Conservation (phyloP, 352 stramenopile species). For the Plasmopara halstedii region DNA sequence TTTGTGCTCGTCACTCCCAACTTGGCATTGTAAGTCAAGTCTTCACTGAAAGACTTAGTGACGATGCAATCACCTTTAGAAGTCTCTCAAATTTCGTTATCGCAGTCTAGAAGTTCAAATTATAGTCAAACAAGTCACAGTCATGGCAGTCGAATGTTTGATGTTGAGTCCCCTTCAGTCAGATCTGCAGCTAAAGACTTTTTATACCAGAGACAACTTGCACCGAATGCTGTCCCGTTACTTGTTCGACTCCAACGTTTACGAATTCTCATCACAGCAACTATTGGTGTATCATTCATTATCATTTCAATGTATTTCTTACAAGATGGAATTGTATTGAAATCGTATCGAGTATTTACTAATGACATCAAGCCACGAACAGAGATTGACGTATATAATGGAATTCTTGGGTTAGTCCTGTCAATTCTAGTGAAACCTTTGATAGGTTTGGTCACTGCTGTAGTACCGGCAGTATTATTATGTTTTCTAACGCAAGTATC, state of each 20-base stretch:
- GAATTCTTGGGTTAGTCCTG: slow-evolving; percentile 29
- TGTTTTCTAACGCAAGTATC: slow-evolving; percentile 43
- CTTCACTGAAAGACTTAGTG: slow-evolving; percentile 4
- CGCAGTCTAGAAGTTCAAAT: slow-evolving; percentile 30
- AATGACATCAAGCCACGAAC: not conserved
- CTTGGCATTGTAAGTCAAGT: slow-evolving; percentile 8
- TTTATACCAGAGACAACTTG: slow-evolving; percentile 25
- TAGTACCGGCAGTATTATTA: slow-evolving; percentile 44
- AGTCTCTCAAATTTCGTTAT: slow-evolving; percentile 64
- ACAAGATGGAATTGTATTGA: slow-evolving; percentile 28
- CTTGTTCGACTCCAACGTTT: slow-evolving; percentile 31
- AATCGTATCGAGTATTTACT: slow-evolving; percentile 16
- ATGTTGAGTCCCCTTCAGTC: slow-evolving; percentile 21
- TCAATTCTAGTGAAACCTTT: slow-evolving; percentile 40
- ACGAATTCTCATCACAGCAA: slow-evolving; percentile 28
- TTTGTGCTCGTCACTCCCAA: slow-evolving; percentile 12
- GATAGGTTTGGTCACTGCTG: slow-evolving; percentile 31
- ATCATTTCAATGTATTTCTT: slow-evolving; percentile 26
- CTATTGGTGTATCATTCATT: slow-evolving; percentile 12
- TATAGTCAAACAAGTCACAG: slow-evolving; percentile 12
- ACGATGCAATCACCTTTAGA: slow-evolving; percentile 49
- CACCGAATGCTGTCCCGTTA: slow-evolving; percentile 31
- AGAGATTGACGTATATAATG: slow-evolving; percentile 22
- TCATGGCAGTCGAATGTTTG: slow-evolving; percentile 28
- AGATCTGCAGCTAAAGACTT: slow-evolving; percentile 23